These are phyloP conservation scores for Seiridium unicorne DNA, from an alignment of 2,329 filamentous ascomycete genomes.

Conservation along the genomic window DNA sequence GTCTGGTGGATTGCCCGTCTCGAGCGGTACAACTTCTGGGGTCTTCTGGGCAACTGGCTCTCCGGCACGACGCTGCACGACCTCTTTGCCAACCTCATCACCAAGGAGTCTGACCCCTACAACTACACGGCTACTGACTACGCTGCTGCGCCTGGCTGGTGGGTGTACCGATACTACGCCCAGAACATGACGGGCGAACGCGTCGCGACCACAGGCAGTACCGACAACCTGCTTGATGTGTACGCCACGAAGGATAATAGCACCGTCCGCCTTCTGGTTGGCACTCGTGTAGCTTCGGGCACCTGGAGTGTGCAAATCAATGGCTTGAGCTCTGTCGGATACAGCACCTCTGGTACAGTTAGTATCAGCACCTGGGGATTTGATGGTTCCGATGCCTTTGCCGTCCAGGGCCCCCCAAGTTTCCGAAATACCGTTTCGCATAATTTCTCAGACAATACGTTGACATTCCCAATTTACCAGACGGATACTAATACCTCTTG, in stretches of 20 bases:
- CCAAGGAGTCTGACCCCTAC: conserved; percentile 5
- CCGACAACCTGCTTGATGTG: conserved; percentile 33
- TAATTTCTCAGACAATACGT: background rate
- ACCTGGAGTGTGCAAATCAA: conserved; percentile 33
- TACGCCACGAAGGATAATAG: conserved; percentile 32
- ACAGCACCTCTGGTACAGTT: conserved; percentile 28
- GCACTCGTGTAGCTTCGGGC: conserved; percentile 26
- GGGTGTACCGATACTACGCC: conserved; percentile 47
- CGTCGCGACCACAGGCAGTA: conserved; percentile 31
- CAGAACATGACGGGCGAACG: conserved; percentile 40
- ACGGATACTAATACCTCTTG: background rate
- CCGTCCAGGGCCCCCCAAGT: background rate
- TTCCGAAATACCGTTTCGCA: conserved; percentile 4
- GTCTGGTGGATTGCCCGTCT: conserved; percentile 10
- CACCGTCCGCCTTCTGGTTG: conserved; percentile 32
- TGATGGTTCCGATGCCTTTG: conserved; percentile 12
- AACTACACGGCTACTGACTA: conserved; percentile 11
- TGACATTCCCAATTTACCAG: conserved; percentile 1
- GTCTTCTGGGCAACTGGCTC: conserved; percentile 8
- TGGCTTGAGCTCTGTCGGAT: conserved; percentile 28
- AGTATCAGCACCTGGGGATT: conserved; percentile 30
- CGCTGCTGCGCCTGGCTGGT: conserved; percentile 31
- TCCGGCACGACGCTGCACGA: conserved; percentile 8
- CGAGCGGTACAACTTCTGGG: conserved; percentile 7
- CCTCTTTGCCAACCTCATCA: conserved; percentile 9